phyloP scores from a whole-genome alignment of 140 eudicot genomes.

The Ambrosia hybrid region DNA sequence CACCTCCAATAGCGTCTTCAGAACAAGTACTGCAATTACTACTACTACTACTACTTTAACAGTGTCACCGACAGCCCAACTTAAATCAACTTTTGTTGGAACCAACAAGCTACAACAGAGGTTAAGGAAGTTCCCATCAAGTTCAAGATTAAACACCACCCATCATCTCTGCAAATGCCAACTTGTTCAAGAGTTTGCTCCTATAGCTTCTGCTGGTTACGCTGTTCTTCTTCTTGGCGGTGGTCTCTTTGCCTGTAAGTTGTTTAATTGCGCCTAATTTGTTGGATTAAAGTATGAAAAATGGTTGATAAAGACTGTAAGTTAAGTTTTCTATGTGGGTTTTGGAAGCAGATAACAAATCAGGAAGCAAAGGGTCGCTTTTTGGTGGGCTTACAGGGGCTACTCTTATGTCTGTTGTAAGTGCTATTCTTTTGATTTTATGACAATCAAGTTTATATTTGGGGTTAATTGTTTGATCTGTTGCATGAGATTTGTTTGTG shows the following conservation, averaged over 20 bases:
- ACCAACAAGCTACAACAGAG: slow-evolving; percentile 15
- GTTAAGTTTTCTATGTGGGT: neutral
- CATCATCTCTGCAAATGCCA: slow-evolving; percentile 42
- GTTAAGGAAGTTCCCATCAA: neutral
- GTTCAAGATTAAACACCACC: slow-evolving; percentile 7
- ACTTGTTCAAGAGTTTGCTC: slow-evolving; percentile 43
- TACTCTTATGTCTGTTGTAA: slow-evolving; percentile 45
- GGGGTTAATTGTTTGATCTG: neutral
- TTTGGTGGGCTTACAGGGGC: slow-evolving; percentile 59
- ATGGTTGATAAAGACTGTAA: neutral
- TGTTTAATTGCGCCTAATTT: slow-evolving; percentile 5
- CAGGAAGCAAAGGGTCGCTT: slow-evolving; percentile 58
- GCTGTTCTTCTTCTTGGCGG: slow-evolving; percentile 54
- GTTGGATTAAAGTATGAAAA: neutral
- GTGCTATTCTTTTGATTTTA: neutral
- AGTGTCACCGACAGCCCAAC: slow-evolving; percentile 20
- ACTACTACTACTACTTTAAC: neutral
- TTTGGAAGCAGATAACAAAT: slow-evolving; percentile 42
- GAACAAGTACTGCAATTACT: neutral
- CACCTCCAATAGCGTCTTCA: slow-evolving; percentile 8
- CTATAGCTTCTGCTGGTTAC: slow-evolving; percentile 52
- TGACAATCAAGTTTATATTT: no score
- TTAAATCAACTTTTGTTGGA: slow-evolving; percentile 19
- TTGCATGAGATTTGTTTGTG: neutral
- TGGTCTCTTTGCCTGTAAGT: slow-evolving; percentile 53